Evolutionary conservation across 1,284 basidiomycete genomes (phyloP).

Genomic region (Melampsora abietis-canadensis): DNA sequence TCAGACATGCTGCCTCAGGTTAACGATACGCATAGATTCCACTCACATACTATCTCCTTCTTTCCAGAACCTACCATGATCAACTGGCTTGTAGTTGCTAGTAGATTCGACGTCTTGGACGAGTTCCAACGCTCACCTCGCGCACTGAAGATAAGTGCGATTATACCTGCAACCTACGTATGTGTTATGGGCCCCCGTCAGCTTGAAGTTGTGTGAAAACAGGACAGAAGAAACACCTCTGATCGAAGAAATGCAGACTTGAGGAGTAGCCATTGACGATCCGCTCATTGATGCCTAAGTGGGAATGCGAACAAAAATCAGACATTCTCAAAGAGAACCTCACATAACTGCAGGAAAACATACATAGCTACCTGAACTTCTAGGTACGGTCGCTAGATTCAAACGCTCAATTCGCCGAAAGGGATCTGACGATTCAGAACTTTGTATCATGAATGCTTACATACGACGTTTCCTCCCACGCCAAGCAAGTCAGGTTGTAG

Average conservation of each 20-base stretch:
- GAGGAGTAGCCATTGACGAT: slow-evolving; percentile 38
- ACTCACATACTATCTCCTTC: not conserved
- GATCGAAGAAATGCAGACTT: slow-evolving; percentile 1
- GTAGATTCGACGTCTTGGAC: not conserved
- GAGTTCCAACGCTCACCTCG: slow-evolving; percentile 18
- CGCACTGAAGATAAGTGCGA: slow-evolving; percentile 13
- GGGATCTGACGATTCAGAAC: not conserved
- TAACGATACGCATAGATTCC: not conserved
- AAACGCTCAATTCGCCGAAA: not conserved
- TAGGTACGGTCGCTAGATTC: slow-evolving; percentile 20
- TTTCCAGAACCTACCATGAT: not conserved
- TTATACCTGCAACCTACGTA: slow-evolving; percentile 34
- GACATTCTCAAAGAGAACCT: not conserved
- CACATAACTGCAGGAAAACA: not conserved
- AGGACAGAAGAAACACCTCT: not conserved
- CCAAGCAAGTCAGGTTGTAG: slow-evolving; percentile 26
- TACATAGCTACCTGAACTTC: slow-evolving; percentile 22
- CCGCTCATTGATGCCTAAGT: slow-evolving; percentile 30
- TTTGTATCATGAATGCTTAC: slow-evolving; percentile 2
- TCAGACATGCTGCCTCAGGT: not conserved
- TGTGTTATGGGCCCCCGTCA: no score
- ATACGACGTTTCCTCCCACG: slow-evolving; percentile 30
- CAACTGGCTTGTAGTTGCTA: not conserved
- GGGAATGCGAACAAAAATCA: not conserved
- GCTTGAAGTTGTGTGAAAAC: no score